phyloP scores from a whole-genome alignment of 495 filamentous ascomycete genomes.

The Lophium mytilinum region DNA sequence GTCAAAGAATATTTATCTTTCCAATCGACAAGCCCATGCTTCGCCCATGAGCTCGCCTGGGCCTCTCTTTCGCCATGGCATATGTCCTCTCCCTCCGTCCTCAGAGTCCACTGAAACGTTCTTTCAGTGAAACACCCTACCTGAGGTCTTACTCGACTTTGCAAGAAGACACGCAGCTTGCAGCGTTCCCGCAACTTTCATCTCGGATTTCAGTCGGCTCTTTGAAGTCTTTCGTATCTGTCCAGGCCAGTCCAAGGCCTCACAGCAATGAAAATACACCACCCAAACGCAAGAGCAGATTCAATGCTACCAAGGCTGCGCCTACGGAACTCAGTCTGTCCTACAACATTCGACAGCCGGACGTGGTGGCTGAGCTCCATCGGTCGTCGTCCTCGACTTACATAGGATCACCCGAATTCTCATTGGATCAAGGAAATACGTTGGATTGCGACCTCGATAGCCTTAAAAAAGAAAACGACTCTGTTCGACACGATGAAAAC shows the following conservation, averaged over 20 bases:
- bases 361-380: too few species aligned
- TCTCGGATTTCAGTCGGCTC: constrained; percentile 20
- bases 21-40: constrained; percentile 9
- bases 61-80: constrained; percentile 16
- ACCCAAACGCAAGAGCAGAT: constrained; percentile 9
- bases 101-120: constrained; percentile 27
- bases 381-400: too few species aligned
- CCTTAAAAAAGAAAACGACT: too few species aligned
- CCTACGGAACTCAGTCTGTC: too few species aligned
- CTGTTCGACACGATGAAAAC: too few species aligned
- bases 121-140: constrained; percentile 28
- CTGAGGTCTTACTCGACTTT: constrained; percentile 20
- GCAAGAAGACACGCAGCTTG: not conserved
- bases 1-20: constrained; percentile 22
- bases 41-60: constrained; percentile 9
- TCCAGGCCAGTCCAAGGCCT: constrained; percentile 9
- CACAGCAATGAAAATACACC: constrained; percentile 21
- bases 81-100: constrained; percentile 27
- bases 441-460: too few species aligned
- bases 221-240: constrained; percentile 14
- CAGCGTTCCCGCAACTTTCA: constrained; percentile 10
- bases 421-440: too few species aligned
- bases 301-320: not conserved
- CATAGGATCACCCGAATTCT: too few species aligned
- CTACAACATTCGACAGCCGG: too few species aligned